Percentiles rank a stretch among this genome's conserved stretches.
Evolutionary conservation across 805 yeast genomes (phyloP).

Genomic region (Brettanomyces bruxellensis): DNA sequence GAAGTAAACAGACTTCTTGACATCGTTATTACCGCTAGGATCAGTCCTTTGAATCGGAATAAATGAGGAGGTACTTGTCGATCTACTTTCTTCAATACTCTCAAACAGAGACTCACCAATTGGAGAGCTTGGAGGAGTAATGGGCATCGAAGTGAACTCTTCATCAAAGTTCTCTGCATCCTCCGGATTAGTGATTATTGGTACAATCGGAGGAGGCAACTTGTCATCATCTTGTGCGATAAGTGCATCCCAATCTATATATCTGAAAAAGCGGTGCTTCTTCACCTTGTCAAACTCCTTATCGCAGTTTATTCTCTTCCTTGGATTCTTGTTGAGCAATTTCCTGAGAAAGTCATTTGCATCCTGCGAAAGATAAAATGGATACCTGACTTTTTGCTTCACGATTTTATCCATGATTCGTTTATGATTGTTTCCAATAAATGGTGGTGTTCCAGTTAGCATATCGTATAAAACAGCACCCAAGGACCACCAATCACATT

Average conservation of each 20-base stretch:
- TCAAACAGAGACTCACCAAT: constrained; percentile 19
- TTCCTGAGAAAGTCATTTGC: constrained; percentile 68
- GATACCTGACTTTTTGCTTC: constrained; percentile 55
- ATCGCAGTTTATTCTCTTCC: constrained; percentile 52
- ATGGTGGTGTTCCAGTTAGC: constrained; percentile 82
- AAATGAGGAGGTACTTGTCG: constrained; percentile 23
- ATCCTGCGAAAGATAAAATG: constrained; percentile 69
- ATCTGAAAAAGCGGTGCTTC: constrained; percentile 68
- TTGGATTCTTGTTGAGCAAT: constrained; percentile 60
- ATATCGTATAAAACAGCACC: constrained; percentile 77
- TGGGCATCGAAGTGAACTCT: constrained; percentile 66
- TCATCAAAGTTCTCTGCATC: constrained; percentile 79
- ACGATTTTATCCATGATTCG: constrained; percentile 68
- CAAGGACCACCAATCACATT: constrained; percentile 88
- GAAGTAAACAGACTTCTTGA: constrained; percentile 24
- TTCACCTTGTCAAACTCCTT: constrained; percentile 45
- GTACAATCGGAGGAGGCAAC: constrained; percentile 79
- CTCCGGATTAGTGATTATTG: constrained; percentile 70
- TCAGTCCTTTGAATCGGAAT: constrained; percentile 23
- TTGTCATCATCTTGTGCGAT: constrained; percentile 37
- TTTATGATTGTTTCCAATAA: constrained; percentile 74
- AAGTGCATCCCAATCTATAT: constrained; percentile 59
- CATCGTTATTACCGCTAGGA: constrained; percentile 13
- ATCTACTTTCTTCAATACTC: constrained; percentile 21
- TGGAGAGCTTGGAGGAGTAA: constrained; percentile 32